Base-by-base conservation (phyloP, 306 rosid genomes). In the Gynostemma pentaphyllum region DNA sequence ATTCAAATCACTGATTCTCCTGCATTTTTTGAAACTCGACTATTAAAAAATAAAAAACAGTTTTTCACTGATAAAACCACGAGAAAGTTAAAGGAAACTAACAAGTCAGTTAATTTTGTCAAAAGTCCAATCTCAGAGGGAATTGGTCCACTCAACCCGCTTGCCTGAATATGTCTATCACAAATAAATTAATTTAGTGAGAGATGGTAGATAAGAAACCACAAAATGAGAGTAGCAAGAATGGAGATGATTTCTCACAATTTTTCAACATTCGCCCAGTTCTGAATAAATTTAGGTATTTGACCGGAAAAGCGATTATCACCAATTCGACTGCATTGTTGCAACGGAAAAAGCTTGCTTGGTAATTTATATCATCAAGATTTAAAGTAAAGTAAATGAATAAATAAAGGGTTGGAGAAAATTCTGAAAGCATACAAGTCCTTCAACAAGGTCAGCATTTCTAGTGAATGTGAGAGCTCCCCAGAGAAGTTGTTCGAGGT, bases 71-170 rank as follows among this genome's bases (percentile, higher is more conserved):
- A 52, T 52, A 22, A 14, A 21, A 16, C 3, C 10, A 21, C 11
- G 24, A 55, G 7, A 44, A 62, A 27, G 42, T 32, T 37, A 50
- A 55, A 64, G 26, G 41, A 39, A 37, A 78, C 96, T 54, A 48
- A 88, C 96, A 88, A 45, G 69, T 85, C 87, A 21, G 53, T 45
- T 59, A 88, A 53, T 0, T 62, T 72, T 22, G 44, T 9, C 67
- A 85, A 69, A 28, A 2, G 26, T n/a, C 82, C 71, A 54, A 85
- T 78, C 72, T 45, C 69, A 2, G 68, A 41, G 70, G 94, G 94
- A 78, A 85, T 78, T 44, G 90, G 88, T 30, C 96, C 94, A 13
- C 68, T 83, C 50, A 88, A 66, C 46, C 96, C 90, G 66, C 88
- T 79, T 9, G 81, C 96, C 67, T 78, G 79, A 60, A 85, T 78